phyloP scores from a whole-genome alignment of 2,329 filamentous ascomycete species.

The Microcyclosporella mali region DNA sequence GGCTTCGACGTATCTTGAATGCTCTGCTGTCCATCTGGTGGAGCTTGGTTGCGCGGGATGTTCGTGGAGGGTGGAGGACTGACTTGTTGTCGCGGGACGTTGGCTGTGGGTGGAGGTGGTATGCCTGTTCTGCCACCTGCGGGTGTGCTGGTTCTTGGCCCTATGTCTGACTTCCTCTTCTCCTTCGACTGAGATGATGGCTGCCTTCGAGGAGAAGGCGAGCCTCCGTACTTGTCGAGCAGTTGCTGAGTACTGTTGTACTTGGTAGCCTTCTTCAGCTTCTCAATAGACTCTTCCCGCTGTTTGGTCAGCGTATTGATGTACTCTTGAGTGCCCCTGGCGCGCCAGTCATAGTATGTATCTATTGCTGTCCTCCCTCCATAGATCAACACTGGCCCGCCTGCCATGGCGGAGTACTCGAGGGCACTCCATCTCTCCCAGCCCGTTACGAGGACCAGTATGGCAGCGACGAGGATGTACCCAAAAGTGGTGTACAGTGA shows the following conservation, averaged over 20 bases:
- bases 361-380: conserved; percentile 60
- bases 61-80: conserved; percentile 16
- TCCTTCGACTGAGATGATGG: conserved; percentile 34
- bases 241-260: conserved; percentile 92
- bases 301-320: conserved; percentile 72
- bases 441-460: conserved; percentile 78
- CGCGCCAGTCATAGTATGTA: conserved; percentile 73
- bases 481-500: conserved; percentile 86
- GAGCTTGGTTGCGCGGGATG: neutral
- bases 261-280: conserved; percentile 88
- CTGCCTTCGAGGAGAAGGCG: conserved; percentile 37
- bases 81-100: conserved; percentile 45
- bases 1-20: no score
- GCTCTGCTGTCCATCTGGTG: no score
- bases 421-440: conserved; percentile 67
- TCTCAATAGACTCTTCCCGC: conserved; percentile 80
- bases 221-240: conserved; percentile 85
- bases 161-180: conserved; percentile 21
- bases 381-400: conserved; percentile 71
- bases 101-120: conserved; percentile 59
- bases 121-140: conserved; percentile 53
- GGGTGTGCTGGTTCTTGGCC: conserved; percentile 20
- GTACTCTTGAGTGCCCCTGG: conserved; percentile 60
- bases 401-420: conserved; percentile 73
- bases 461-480: conserved; percentile 79